Base-by-base conservation (phyloP, 2,329 filamentous ascomycete species). In the Boeremia exigua region DNA sequence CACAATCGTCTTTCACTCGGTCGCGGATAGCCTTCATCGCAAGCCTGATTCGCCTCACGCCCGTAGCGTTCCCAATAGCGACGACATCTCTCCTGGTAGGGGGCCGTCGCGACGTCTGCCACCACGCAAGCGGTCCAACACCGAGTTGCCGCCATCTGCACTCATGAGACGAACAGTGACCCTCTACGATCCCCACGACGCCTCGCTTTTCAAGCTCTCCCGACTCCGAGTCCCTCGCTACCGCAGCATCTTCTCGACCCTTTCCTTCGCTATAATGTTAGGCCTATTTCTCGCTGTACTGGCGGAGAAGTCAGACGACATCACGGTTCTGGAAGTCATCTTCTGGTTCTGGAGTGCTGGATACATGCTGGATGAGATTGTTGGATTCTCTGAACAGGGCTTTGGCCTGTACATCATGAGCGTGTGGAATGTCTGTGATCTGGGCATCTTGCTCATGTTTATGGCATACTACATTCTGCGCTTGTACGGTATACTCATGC, bases 331-430 rank as follows among this genome's bases (percentile, higher is more conserved):
- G 9, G 94, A 98, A 74, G 80, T 97, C 14, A 75, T 96, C 11
- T 97, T 98, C 77, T 98, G 94, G 94, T 91, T 97, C 75, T 98
- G 94, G 93, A 96, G 92, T 71, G 91, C 92, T 25, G 94, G 94
- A 0, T 97, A 96, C 75, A 96, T 97, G 92, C 85, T 97, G 29
- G 94, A 97, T 69, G 94, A 97, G 76, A 84, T 98, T 19, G 92
- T 97, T 15, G 93, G 93, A 10, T 97, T 97, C 81, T 96, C 93
- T 63, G 94, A 98, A 75, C 92, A 97, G 76, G 94, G 94, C 2
- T 97, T 97, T 73, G 93, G 92, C 33, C 84, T 98, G 28, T 98
- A 97, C 77, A 91, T 47, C 9, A 47, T 47, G 44, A 47, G 44
- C 28, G 30, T 48, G n/a, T 97, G 94, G 94, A 97, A 97, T 74